Conservation (phyloP, 495 filamentous ascomycete species). For the Xylaria sp. region DNA sequence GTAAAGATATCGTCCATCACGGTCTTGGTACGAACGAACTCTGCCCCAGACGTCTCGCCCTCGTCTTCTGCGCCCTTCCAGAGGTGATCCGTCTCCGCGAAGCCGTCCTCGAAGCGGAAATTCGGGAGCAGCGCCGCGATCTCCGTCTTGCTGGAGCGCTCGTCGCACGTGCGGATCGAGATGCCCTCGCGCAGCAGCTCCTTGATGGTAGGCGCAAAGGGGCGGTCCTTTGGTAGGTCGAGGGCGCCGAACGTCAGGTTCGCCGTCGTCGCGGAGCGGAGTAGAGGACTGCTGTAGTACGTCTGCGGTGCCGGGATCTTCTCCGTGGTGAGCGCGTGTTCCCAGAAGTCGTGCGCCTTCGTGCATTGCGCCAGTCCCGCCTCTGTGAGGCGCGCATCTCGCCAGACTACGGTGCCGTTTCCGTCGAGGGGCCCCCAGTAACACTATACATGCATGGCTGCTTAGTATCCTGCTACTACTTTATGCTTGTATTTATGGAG, state of each 20-base stretch:
- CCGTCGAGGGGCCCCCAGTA: conserved; percentile 76
- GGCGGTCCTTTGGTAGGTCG: conserved; percentile 51
- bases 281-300: conserved; percentile 73
- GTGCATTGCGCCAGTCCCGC: conserved; percentile 67
- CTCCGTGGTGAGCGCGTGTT: conserved; percentile 58
- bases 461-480: neutral
- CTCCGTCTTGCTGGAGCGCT: conserved; percentile 60
- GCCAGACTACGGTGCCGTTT: conserved; percentile 70
- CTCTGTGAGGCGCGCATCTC: conserved; percentile 70
- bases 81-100: conserved; percentile 66
- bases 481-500: neutral
- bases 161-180: conserved; percentile 78
- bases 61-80: conserved; percentile 58
- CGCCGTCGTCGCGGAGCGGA: conserved; percentile 67
- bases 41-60: conserved; percentile 61
- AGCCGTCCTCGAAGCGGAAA: conserved; percentile 68
- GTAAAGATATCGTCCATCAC: conserved; percentile 71
- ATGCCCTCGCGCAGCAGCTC: conserved; percentile 75
- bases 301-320: conserved; percentile 69
- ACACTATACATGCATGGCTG: conserved; percentile 53
- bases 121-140: conserved; percentile 63
- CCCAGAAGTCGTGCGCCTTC: conserved; percentile 71
- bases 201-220: conserved; percentile 70
- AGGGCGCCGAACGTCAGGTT: conserved; percentile 68
- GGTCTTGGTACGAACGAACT: conserved; percentile 59